Conservation (phyloP, 768 basidiomycete genomes). For the Rhodotorula sphaerocarpa region DNA sequence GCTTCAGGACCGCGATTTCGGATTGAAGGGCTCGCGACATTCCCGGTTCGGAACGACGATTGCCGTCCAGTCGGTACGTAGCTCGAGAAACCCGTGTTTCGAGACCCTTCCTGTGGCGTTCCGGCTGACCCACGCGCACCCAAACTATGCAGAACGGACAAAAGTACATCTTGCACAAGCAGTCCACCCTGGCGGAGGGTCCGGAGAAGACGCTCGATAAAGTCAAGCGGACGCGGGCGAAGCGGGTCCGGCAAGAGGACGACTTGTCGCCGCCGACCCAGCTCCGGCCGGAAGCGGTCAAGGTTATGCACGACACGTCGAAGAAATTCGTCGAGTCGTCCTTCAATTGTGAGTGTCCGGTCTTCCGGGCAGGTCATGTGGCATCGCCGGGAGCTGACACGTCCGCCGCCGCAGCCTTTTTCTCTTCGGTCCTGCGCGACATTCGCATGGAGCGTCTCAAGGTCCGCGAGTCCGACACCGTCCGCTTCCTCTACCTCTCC, state of each 20-base stretch:
- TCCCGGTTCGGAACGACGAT: conserved; percentile 96
- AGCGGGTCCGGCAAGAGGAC: conserved; percentile 48
- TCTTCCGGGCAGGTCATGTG: neutral
- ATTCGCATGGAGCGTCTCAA: conserved; percentile 85
- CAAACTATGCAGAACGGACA: conserved; percentile 45
- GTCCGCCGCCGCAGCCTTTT: conserved; percentile 59
- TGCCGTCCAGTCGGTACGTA: conserved; percentile 55
- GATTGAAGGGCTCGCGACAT: conserved; percentile 59
- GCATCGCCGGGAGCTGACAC: too few relatives aligned
- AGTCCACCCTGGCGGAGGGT: conserved; percentile 65
- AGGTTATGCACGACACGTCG: conserved; percentile 58
- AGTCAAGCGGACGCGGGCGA: conserved; percentile 55
- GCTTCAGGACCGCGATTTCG: conserved; percentile 49
- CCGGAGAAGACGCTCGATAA: conserved; percentile 65
- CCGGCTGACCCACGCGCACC: neutral
- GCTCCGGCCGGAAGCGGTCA: conserved; percentile 43
- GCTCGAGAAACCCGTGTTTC: neutral
- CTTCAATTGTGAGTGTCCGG: conserved; percentile 67
- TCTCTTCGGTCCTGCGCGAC: conserved; percentile 75
- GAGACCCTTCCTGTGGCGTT: neutral
- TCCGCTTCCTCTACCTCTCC: conserved; percentile 73
- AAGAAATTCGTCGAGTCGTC: conserved; percentile 67
- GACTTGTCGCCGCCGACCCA: conserved; percentile 40
- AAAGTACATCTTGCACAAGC: conserved; percentile 64
- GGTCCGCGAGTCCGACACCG: conserved; percentile 88